Conservation (phyloP, 257 asterid species). For the Solanum piurae region DNA sequence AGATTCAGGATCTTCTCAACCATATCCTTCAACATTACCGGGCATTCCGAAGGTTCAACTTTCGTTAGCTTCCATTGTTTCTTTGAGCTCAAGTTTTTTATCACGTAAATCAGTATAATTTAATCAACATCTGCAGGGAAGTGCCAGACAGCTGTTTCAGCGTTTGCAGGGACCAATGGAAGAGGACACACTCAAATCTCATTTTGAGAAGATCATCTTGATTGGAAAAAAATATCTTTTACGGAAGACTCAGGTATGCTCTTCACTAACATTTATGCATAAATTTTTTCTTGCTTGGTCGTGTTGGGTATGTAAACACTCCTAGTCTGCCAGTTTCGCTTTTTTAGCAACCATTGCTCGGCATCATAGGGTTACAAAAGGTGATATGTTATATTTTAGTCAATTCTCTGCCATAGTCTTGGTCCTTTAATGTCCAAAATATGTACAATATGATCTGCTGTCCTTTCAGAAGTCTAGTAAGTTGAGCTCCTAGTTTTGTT, state of each 20-base stretch:
- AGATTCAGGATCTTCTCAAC: slow-evolving; percentile 95
- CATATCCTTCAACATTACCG: slow-evolving; percentile 82
- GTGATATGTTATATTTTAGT: neutral
- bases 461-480: neutral
- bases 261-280: neutral
- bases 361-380: neutral
- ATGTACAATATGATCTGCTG: neutral
- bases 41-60: slow-evolving; percentile 86
- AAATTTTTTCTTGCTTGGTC: neutral
- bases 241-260: slow-evolving; percentile 59
- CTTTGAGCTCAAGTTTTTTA: neutral
- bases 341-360: neutral
- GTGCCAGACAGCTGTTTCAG: slow-evolving; percentile 95
- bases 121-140: slow-evolving; percentile 56
- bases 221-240: slow-evolving; percentile 52
- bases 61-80: slow-evolving; percentile 1
- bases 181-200: slow-evolving; percentile 90
- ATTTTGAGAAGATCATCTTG: slow-evolving; percentile 76
- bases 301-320: neutral
- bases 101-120: slow-evolving; percentile 3
- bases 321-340: neutral
- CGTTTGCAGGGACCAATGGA: slow-evolving; percentile 95
- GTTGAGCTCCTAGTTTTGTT: neutral
- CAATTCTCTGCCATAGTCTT: neutral
- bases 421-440: neutral